phyloP scores from a whole-genome alignment of 192 early-diverging fungal species.

The Backusella westeae region DNA sequence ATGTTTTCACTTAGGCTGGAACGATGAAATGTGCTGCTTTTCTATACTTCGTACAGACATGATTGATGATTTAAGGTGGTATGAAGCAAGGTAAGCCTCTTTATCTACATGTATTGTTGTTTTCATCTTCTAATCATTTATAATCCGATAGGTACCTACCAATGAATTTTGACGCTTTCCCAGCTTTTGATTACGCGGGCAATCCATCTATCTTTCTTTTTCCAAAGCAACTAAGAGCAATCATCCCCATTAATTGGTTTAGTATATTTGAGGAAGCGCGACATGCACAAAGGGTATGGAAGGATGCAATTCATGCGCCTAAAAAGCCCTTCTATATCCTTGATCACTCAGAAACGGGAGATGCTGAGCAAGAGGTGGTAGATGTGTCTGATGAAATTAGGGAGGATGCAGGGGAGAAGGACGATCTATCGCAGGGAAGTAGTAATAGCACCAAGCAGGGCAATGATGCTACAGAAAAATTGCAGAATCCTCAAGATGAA shows the following conservation, averaged over 20 bases:
- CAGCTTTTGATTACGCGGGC: conserved; percentile 33
- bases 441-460: background rate
- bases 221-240: conserved; percentile 20
- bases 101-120: background rate
- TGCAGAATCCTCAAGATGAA: background rate
- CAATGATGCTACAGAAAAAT: background rate
- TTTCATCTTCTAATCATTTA: background rate
- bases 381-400: background rate
- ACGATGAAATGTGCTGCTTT: conserved; percentile 45
- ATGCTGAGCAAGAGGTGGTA: background rate
- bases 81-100: conserved; percentile 19
- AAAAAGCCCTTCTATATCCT: background rate
- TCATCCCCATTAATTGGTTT: conserved; percentile 37
- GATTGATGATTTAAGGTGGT: conserved; percentile 32
- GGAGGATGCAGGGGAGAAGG: background rate
- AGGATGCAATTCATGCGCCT: background rate
- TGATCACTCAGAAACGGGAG: background rate
- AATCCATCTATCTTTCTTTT: conserved; percentile 37
- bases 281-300: conserved; percentile 31
- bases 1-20: conserved; percentile 24
- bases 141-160: conserved; percentile 21
- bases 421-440: background rate
- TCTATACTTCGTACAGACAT: conserved; percentile 35
- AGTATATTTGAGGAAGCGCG: conserved; percentile 39
- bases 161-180: conserved; percentile 34